Evolutionary conservation across 2,329 filamentous ascomycete genomes (phyloP).

Genomic region (Epichloe sp.): DNA sequence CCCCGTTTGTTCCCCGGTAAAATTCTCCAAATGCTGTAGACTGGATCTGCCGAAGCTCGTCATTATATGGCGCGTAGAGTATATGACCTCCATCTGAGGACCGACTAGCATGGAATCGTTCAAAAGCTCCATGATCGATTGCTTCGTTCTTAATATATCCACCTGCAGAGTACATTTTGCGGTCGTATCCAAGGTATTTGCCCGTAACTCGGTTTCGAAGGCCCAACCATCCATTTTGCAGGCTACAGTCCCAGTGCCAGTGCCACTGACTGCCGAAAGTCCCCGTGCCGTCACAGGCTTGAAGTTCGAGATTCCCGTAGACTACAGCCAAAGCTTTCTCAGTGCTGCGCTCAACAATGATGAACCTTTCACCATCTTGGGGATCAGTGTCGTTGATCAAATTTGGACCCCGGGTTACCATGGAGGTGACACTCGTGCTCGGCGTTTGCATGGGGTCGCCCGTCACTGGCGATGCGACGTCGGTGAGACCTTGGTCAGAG

Average conservation of each 20-base stretch:
- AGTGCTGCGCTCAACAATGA: background rate
- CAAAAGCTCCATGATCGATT: fast-evolving
- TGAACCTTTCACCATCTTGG: background rate
- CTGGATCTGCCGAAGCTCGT: fast-evolving
- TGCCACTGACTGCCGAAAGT: background rate
- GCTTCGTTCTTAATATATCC: no score
- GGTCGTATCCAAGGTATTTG: background rate
- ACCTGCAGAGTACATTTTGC: no score
- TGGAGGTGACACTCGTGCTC: background rate
- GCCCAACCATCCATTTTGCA: background rate
- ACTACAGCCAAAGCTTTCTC: background rate
- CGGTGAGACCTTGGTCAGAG: no score
- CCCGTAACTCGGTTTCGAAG: background rate
- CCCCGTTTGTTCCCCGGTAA: fast-evolving
- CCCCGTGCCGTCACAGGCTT: background rate
- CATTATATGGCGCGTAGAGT: background rate
- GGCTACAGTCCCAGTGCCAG: background rate
- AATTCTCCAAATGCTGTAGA: fast-evolving
- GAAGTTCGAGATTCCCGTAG: fast-evolving
- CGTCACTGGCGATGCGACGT: no score
- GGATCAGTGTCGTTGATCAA: background rate
- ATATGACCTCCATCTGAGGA: background rate
- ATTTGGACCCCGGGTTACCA: no score
- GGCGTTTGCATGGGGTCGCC: no score
- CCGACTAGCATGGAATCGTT: background rate